Base-by-base conservation (phyloP, 371 early-diverging fungal species). In the Umbelopsis sp. region DNA sequence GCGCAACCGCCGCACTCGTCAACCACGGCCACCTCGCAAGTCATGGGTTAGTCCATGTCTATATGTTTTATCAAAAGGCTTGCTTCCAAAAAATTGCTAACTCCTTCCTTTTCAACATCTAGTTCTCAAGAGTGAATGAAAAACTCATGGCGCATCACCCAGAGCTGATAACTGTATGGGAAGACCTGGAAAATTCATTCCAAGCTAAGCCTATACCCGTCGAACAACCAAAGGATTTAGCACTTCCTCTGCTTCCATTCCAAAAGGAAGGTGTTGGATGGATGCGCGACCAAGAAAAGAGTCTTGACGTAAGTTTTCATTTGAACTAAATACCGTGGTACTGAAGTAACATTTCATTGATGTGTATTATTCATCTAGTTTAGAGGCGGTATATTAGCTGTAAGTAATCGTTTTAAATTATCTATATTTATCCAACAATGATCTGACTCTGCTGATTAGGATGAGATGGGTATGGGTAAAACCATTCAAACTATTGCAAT, bases 391-490 rank as follows among this genome's bases (percentile, higher is more conserved):
- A 91, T 95, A 24, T 81, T 93, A 52, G 94, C 92, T 50, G 88
- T 85, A 80, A 72, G 79, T 73, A 65, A 2, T 57, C 11, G 41
- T 3, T 12, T 66, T 46, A 38, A n/a, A 6, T 24, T n/a, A 14
- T 35, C 6, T n/a, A 5, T 20, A 52, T 52, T 53, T 44, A 29
- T 29, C 3, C 10, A 24, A 48, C 29, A 37, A 37, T 66, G 29
- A 41, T 41, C 46, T 4, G 46, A 35, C 46, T 5, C 53, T 7
- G 10, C 3, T 22, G 4, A 12, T 11, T 66, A 72, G 75, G 96
- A 96, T 82, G 97, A 97, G 71, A 98, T 98, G 97, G 97, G 99
- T 6, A 95, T 99, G 96, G 99, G 99, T 63, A 99, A 99, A 79
- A 99, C 99, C 0, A 93, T 99, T 62, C 99, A 98, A 76, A 93